Conservation (phyloP, 495 filamentous ascomycete species). For the Talaromyces stipitatus region DNA sequence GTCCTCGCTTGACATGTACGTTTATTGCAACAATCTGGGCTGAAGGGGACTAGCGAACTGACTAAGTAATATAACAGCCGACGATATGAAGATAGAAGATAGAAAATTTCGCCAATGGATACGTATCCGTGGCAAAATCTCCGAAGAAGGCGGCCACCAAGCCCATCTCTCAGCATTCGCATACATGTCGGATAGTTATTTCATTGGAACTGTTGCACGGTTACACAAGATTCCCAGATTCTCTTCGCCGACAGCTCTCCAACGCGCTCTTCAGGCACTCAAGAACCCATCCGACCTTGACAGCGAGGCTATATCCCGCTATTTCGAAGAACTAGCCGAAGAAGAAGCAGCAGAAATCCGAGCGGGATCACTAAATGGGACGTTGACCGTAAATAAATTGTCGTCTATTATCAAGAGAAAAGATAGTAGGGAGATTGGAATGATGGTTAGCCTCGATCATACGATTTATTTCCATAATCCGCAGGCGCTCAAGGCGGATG, state of each 20-base stretch:
- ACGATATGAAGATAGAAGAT: slow-evolving; percentile 16
- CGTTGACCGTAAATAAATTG: slow-evolving; percentile 8
- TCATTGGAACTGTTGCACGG: slow-evolving; percentile 78
- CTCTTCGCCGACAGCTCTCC: slow-evolving; percentile 17
- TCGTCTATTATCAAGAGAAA: slow-evolving; percentile 6
- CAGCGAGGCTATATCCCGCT: slow-evolving; percentile 32
- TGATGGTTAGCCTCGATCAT: slow-evolving; percentile 95
- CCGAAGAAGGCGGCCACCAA: slow-evolving; percentile 56
- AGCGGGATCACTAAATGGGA: slow-evolving; percentile 40
- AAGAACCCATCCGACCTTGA: slow-evolving; percentile 42
- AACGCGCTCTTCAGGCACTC: slow-evolving; percentile 29
- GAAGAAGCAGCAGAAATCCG: slow-evolving; percentile 34
- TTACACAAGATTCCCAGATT: slow-evolving; percentile 69
- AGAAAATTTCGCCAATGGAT: slow-evolving; percentile 74
- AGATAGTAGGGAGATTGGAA: slow-evolving; percentile 50
- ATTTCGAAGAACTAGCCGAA: slow-evolving; percentile 35
- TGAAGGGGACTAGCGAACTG: neutral
- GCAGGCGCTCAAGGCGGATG: slow-evolving; percentile 69
- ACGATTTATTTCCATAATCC: slow-evolving; percentile 93
- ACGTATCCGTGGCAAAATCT: slow-evolving; percentile 66
- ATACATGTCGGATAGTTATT: slow-evolving; percentile 86
- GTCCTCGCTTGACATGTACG: neutral
- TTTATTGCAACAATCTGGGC: neutral
- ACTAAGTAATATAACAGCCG: neutral
- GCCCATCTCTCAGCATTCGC: slow-evolving; percentile 82